Evolutionary conservation across 1,284 basidiomycete species (phyloP).

Genomic region (Xerocomus minutiporus): DNA sequence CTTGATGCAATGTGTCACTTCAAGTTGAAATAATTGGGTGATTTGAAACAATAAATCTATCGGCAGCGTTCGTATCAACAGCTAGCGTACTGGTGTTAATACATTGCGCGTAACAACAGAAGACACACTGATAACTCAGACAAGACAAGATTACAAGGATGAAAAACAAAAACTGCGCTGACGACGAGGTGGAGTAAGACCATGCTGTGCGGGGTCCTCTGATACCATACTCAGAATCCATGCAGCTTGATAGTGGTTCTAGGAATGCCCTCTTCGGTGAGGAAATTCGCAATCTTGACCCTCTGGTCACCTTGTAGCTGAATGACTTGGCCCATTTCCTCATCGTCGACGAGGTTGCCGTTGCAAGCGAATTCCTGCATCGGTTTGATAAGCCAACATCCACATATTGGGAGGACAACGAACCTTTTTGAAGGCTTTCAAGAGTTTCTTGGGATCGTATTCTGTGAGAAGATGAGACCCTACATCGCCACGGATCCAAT

Average conservation of each 20-base stretch:
- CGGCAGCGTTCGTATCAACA: slow-evolving; percentile 25
- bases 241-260: slow-evolving; percentile 79
- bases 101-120: slow-evolving; percentile 23
- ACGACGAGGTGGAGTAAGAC: slow-evolving; percentile 10
- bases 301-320: slow-evolving; percentile 99
- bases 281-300: slow-evolving; percentile 83
- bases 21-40: slow-evolving; percentile 8
- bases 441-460: slow-evolving; percentile 96
- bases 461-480: slow-evolving; percentile 46
- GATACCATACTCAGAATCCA: slow-evolving; percentile 57
- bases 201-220: slow-evolving; percentile 4
- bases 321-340: slow-evolving; percentile 96
- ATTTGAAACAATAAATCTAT: slow-evolving; percentile 23
- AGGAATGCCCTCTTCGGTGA: slow-evolving; percentile 72
- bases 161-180: slow-evolving; percentile 12
- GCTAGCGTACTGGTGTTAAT: slow-evolving; percentile 20
- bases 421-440: slow-evolving; percentile 99
- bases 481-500: slow-evolving; percentile 9
- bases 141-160: slow-evolving; percentile 19
- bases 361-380: slow-evolving; percentile 97
- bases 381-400: slow-evolving; percentile 2
- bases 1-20: slow-evolving; percentile 3
- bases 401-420: slow-evolving; percentile 7
- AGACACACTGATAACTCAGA: slow-evolving; percentile 14
- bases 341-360: slow-evolving; percentile 94